Evolutionary conservation across 2,329 filamentous ascomycete genomes (phyloP), one percentile per base, ranked within the genome.

Genomic region (Colletotrichum costaricense): DNA sequence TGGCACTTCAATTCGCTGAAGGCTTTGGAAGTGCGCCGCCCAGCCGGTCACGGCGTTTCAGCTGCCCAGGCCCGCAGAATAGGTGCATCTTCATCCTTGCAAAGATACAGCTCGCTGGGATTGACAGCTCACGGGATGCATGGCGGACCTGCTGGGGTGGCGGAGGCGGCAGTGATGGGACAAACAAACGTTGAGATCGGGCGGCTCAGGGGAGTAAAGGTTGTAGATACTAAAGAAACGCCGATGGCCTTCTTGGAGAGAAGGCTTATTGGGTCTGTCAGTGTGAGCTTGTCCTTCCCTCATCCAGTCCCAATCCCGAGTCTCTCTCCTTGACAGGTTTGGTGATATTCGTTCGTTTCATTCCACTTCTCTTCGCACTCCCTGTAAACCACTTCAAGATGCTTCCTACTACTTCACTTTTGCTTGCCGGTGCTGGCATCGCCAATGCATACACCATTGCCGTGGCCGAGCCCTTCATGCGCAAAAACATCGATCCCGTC

Each of bases 401-500:
- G 72, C 57, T 58, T 69, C 26, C 67, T 26, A 24, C 57, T 60
- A n/a, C 56, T 38, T 54, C 65, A n/a, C 63, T 67, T 30, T 24
- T 74, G 35, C 64, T 74, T 52, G 73, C 66, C 46, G 63, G 74
- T 60, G 63, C 60, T 74, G 60, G 69, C 65, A 65, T 69, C 69
- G 73, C 73, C 55, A 64, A 73, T 16, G 77, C 78, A 9, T 79
- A 79, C 73, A 79, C 77, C n/a, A 73, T 77, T 42, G 73, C 75
- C 54, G 67, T 68, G 30, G 71, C 75, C 28, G 65, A 65, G 14
- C 78, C 76, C 35, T 79, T 81, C 22, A 79, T 81, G 77, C 72
- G 77, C 71, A 82, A 82, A 75, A 82, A 81, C 65, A 79, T 82
- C 30, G 78, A 82, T 46, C 80, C 79, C 0, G 79, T 82, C 28